Conservation (phyloP, 345 rosid species). For the Citrus cavaleriei region DNA sequence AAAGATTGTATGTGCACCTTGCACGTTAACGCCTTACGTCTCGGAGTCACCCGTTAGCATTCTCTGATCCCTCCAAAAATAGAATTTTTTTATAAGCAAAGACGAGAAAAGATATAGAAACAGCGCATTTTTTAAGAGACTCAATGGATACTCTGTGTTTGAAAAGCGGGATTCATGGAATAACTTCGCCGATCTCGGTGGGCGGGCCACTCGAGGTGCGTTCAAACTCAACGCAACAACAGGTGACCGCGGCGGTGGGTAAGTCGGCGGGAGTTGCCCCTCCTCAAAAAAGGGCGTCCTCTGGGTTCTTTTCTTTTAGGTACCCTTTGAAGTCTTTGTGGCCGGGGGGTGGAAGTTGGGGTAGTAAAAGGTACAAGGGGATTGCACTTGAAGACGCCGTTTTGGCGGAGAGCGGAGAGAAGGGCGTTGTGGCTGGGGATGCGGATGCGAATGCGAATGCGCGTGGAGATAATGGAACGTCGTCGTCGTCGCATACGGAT, state of each 20-base stretch:
- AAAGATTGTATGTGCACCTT: constrained; percentile 36
- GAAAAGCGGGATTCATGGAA: constrained; percentile 48
- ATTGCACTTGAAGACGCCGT: constrained; percentile 59
- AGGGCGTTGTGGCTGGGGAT: constrained; percentile 19
- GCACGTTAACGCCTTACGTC: constrained; percentile 37
- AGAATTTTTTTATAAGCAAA: neutral
- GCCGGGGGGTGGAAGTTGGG: constrained; percentile 32
- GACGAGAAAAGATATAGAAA: neutral
- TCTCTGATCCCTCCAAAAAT: neutral
- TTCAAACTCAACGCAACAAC: constrained; percentile 26
- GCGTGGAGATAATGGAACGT: constrained; percentile 10
- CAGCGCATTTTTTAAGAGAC: neutral
- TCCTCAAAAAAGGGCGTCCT: constrained; percentile 35
- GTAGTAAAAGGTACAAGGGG: constrained; percentile 30
- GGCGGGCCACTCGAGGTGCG: constrained; percentile 42
- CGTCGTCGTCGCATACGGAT: constrained; percentile 17
- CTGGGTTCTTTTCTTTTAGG: constrained; percentile 50
- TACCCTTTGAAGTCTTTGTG: constrained; percentile 52
- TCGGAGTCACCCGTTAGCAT: constrained; percentile 4
- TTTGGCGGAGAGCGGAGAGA: constrained; percentile 44
- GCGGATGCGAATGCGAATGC: neutral
- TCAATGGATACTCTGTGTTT: constrained; percentile 53
- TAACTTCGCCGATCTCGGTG: constrained; percentile 51
- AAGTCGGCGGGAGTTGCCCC: constrained; percentile 33
- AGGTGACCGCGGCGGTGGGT: constrained; percentile 44